These are phyloP conservation scores for Salix dunnii DNA, from an alignment of 345 rosid species.

Conservation along the genomic window DNA sequence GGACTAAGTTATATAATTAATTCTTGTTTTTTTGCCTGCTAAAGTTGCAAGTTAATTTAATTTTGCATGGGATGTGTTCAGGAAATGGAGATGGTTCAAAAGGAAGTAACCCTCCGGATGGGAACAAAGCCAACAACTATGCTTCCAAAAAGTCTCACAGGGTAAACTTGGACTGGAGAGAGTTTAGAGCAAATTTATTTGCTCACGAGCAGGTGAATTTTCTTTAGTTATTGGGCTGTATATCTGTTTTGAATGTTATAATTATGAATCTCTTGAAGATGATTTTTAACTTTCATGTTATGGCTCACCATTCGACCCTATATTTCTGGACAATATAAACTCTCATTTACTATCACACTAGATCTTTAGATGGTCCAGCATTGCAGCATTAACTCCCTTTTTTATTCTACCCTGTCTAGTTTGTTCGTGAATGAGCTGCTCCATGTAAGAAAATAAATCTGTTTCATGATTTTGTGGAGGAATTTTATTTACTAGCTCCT, in stretches of 20 bases:
- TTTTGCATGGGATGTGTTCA: slow-evolving; percentile 11
- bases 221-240: neutral
- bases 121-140: slow-evolving; percentile 51
- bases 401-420: neutral
- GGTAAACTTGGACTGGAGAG: slow-evolving; percentile 72
- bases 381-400: neutral
- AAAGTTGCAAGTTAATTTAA: neutral
- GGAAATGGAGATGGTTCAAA: slow-evolving; percentile 59
- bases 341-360: neutral
- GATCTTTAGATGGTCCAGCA: neutral
- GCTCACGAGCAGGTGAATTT: slow-evolving; percentile 66
- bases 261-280: neutral
- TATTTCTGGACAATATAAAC: neutral
- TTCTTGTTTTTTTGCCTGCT: neutral
- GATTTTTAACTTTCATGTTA: neutral
- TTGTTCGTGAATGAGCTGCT: neutral
- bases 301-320: neutral
- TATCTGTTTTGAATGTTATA: neutral
- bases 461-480: neutral
- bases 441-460: neutral
- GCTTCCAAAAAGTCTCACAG: slow-evolving; percentile 51
- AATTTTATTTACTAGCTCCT: too few relatives aligned
- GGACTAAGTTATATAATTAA: neutral
- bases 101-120: slow-evolving; percentile 50
- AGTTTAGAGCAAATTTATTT: slow-evolving; percentile 76